A percentile compares a stretch with the other conserved stretches of the same genome.
Evolutionary conservation across 1,284 basidiomycete genomes (phyloP).

Genomic region (Moesziomyces sp.): DNA sequence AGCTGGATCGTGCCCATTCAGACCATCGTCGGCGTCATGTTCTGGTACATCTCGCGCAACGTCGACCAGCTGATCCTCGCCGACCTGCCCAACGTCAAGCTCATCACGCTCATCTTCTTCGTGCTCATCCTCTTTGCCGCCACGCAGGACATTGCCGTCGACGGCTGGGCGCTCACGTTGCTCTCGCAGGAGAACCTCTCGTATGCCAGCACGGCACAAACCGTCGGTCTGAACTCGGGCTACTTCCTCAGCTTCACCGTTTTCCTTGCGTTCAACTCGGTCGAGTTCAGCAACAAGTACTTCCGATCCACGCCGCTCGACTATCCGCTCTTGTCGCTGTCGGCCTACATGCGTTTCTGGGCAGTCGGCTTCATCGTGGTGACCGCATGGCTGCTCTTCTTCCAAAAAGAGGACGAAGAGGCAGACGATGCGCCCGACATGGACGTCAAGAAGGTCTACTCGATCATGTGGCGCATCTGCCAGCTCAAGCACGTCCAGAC

Average conservation of each 20-base stretch:
- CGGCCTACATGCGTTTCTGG: constrained; percentile 88
- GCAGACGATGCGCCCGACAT: constrained; percentile 75
- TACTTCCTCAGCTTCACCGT: constrained; percentile 97
- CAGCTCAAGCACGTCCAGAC: constrained; percentile 91
- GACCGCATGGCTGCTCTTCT: constrained; percentile 86
- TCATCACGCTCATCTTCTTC: constrained; percentile 88
- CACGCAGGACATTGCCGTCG: constrained; percentile 99
- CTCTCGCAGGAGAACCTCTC: constrained; percentile 94
- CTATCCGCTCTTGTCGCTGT: constrained; percentile 82
- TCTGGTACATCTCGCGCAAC: constrained; percentile 86
- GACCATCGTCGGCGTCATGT: constrained; percentile 83
- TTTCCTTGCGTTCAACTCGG: constrained; percentile 94
- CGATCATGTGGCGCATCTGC: constrained; percentile 92
- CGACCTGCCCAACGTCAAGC: constrained; percentile 80
- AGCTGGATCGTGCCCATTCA: constrained; percentile 99
- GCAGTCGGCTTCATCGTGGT: constrained; percentile 81
- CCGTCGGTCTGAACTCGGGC: constrained; percentile 94
- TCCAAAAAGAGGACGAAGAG: constrained; percentile 82
- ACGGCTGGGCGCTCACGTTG: constrained; percentile 97
- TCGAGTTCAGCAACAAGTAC: constrained; percentile 88
- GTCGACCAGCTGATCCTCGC: constrained; percentile 83
- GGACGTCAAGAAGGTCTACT: constrained; percentile 89
- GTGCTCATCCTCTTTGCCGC: constrained; percentile 90
- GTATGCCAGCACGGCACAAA: constrained; percentile 97
- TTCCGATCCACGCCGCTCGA: constrained; percentile 73